Evolutionary conservation across 2,329 filamentous ascomycete species (phyloP), one percentile per base, ranked within the genome.

Genomic region (Aspergillus hiratsukae): DNA sequence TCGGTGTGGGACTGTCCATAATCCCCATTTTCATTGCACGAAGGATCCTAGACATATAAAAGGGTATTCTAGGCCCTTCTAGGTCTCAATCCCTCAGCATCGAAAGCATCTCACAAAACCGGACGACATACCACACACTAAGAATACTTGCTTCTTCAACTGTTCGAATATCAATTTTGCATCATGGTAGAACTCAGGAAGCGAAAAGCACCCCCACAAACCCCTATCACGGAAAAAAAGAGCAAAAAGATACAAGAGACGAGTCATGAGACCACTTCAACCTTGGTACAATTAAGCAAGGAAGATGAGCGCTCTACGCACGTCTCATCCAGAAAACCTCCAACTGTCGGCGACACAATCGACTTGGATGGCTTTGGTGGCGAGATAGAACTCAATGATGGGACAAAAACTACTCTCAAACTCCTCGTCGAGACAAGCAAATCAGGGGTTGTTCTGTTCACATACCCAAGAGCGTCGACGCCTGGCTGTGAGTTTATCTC

Each of bases 401-500:
- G 91, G 66, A 78, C 81, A 53, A 89, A 88, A 77, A 91, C 88
- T 5, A 91, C 86, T 1, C 79, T 99, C 57, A 88, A 90, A 77
- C 80, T 86, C 65, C 85, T 99, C 25, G 83, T 97, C 50, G 87
- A 91, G 52, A 83, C 88, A 69, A 96, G 91, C 82, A 87, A 90
- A 76, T 81, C 83, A 37, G 94, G 93, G 27, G 88, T 97, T 46
- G 90, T 96, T 35, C 78, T 97, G 29, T 97, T 99, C 75, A 97
- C 92, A 31, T 97, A 97, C 71, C 94, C 94, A 57, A 95, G 89
- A 77, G 94, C 94, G 11, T 94, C 89, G 28, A 99, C 94, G 23
- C 90, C 91, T 40, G 93, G 93, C 61, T 97, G 93, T 96, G 85
- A 84, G 90, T 74, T n/a, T 19, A 48, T 37, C 35, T 53, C 27